Evolutionary conservation across 2,329 filamentous ascomycete genomes (phyloP).

Genomic region (Trichoderma atroviride): DNA sequence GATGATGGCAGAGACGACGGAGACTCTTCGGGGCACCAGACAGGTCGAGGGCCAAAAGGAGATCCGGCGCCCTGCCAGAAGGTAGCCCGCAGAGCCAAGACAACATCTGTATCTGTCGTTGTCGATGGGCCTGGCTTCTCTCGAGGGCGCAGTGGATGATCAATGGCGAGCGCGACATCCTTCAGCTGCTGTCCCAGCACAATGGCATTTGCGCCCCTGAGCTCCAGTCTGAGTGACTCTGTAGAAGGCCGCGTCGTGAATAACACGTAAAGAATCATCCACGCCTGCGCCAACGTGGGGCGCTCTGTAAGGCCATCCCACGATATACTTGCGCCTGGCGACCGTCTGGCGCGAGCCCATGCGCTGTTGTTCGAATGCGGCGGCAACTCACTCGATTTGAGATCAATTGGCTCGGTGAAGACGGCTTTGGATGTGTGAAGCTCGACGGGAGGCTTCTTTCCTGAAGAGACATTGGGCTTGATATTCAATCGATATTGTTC

Average conservation of each 20-base stretch:
- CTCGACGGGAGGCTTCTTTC: slow-evolving; percentile 36
- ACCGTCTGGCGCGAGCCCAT: slow-evolving; percentile 59
- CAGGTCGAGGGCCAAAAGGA: slow-evolving; percentile 65
- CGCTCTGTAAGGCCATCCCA: slow-evolving; percentile 46
- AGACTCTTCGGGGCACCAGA: slow-evolving; percentile 58
- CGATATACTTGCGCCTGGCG: slow-evolving; percentile 48
- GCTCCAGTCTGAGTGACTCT: slow-evolving; percentile 53
- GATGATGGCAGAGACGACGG: slow-evolving; percentile 41
- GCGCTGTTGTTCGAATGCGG: slow-evolving; percentile 56
- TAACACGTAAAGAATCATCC: slow-evolving; percentile 56
- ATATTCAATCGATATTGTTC: slow-evolving; percentile 42
- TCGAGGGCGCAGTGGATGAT: slow-evolving; percentile 47
- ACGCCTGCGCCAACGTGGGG: slow-evolving; percentile 54
- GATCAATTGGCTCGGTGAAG: slow-evolving; percentile 51
- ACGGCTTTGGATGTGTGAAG: slow-evolving; percentile 43
- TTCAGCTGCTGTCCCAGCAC: slow-evolving; percentile 45
- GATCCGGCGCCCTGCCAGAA: slow-evolving; percentile 74
- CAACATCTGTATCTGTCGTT: slow-evolving; percentile 38
- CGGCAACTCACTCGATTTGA: slow-evolving; percentile 54
- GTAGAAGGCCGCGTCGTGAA: slow-evolving; percentile 53
- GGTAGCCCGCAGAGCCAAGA: slow-evolving; percentile 54
- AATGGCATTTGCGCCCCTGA: slow-evolving; percentile 45
- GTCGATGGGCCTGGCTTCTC: slow-evolving; percentile 34
- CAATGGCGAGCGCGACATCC: slow-evolving; percentile 52
- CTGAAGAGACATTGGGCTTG: slow-evolving; percentile 33